Percentiles rank a stretch among this genome's conserved stretches.
Conservation (phyloP, 805 yeast genomes). For the Metschnikowia colocasiae region DNA sequence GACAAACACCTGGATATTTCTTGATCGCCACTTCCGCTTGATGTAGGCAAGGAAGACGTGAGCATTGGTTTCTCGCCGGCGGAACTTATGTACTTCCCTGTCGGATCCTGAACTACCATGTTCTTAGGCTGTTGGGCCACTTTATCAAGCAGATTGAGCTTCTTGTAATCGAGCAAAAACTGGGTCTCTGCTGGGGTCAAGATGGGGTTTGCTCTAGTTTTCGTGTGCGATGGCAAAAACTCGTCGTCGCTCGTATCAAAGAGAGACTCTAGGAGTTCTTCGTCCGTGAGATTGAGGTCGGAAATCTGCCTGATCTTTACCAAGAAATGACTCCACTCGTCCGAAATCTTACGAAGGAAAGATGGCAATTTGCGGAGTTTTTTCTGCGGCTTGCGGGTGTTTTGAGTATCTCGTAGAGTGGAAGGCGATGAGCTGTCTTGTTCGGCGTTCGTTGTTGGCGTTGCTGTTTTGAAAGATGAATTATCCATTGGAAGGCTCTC, state of each 20-base stretch:
- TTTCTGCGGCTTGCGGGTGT: slow-evolving; percentile 1
- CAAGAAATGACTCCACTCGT: slow-evolving; percentile 35
- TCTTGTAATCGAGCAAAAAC: slow-evolving; percentile 32
- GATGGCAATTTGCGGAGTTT: slow-evolving; percentile 20
- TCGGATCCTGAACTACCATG: not conserved
- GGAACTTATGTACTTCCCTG: not conserved
- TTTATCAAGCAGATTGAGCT: slow-evolving; percentile 30
- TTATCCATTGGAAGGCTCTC: slow-evolving; percentile 12
- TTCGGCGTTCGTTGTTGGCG: slow-evolving; percentile 12
- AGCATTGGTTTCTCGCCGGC: not conserved
- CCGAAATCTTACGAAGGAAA: slow-evolving; percentile 37
- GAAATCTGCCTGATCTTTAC: slow-evolving; percentile 39
- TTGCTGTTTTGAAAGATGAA: slow-evolving; percentile 13
- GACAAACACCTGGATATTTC: not conserved
- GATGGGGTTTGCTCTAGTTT: slow-evolving; percentile 16
- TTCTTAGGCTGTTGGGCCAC: slow-evolving; percentile 12
- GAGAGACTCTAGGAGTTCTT: slow-evolving; percentile 48
- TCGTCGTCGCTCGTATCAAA: slow-evolving; percentile 42
- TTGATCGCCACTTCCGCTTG: not conserved
- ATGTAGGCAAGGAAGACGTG: not conserved
- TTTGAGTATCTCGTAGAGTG: slow-evolving; percentile 3
- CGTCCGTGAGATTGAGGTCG: slow-evolving; percentile 47
- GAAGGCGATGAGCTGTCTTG: slow-evolving; percentile 12
- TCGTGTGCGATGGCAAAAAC: slow-evolving; percentile 24
- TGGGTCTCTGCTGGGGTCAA: slow-evolving; percentile 26